Conservation (phyloP, 352 stramenopile genomes). For the Phytophthora ohioensis region DNA sequence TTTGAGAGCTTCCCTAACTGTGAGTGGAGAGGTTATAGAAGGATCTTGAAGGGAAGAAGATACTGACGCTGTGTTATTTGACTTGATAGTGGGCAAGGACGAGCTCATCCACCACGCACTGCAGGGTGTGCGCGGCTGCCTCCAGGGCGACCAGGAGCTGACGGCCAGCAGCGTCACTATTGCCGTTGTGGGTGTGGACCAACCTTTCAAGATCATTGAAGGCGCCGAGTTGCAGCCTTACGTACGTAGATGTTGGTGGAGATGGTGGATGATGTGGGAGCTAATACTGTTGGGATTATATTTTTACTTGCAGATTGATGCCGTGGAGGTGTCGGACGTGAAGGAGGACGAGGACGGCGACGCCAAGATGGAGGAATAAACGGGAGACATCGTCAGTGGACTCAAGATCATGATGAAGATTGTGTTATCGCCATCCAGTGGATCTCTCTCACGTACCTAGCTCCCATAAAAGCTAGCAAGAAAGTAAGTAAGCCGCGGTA, state of each 20-base stretch:
- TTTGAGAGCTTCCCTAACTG: slow-evolving; percentile 93
- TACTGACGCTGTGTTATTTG: slow-evolving; percentile 8
- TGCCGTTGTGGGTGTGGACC: slow-evolving; percentile 94
- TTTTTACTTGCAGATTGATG: slow-evolving; percentile 71
- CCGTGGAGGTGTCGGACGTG: slow-evolving; percentile 85
- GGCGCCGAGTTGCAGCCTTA: slow-evolving; percentile 95
- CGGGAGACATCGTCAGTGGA: not conserved
- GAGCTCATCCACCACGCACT: slow-evolving; percentile 99
- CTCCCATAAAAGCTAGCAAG: slow-evolving; percentile 20
- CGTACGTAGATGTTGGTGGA: slow-evolving; percentile 57
- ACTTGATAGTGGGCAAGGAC: slow-evolving; percentile 83
- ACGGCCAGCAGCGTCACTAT: slow-evolving; percentile 94
- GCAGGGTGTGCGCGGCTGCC: slow-evolving; percentile 95
- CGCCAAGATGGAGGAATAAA: slow-evolving; percentile 87
- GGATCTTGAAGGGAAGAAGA: not conserved
- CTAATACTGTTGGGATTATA: slow-evolving; percentile 9
- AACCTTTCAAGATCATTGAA: slow-evolving; percentile 96
- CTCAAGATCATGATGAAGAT: slow-evolving; percentile 13
- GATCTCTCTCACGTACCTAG: slow-evolving; percentile 16
- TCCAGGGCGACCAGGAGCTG: slow-evolving; percentile 96
- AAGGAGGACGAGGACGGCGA: slow-evolving; percentile 84
- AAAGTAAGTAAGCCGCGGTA: slow-evolving; percentile 20
- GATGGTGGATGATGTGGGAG: not conserved
- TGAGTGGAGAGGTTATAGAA: slow-evolving; percentile 43
- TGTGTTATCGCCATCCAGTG: slow-evolving; percentile 16